phyloP scores from a whole-genome alignment of 352 stramenopile species.

The Phytopythium montanum region DNA sequence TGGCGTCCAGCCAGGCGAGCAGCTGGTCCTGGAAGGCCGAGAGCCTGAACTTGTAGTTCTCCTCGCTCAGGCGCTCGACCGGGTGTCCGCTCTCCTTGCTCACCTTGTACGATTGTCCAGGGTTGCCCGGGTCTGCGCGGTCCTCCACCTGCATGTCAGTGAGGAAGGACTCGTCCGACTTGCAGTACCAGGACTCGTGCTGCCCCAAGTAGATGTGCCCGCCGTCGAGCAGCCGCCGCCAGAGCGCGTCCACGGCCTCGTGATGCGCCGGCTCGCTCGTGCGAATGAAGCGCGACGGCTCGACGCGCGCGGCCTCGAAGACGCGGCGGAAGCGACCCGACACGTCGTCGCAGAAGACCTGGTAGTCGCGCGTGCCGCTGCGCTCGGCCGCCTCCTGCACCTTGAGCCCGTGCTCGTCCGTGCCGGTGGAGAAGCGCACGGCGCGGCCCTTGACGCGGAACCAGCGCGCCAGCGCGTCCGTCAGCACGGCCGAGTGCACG shows the following conservation, averaged over 20 bases:
- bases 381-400: conserved; percentile 94
- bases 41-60: conserved; percentile 99
- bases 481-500: conserved; percentile 95
- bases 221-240: conserved; percentile 87
- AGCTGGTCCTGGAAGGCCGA: conserved; percentile 92
- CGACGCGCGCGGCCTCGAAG: conserved; percentile 88
- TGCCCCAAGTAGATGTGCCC: conserved; percentile 96
- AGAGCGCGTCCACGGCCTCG: conserved; percentile 88
- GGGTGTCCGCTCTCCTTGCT: conserved; percentile 88
- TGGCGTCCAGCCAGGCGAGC: conserved; percentile 84
- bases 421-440: conserved; percentile 96
- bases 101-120: conserved; percentile 50
- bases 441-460: conserved; percentile 43
- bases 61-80: conserved; percentile 95
- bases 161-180: conserved; percentile 98
- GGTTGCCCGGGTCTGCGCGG: conserved; percentile 25
- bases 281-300: conserved; percentile 95
- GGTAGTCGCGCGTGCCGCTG: conserved; percentile 74
- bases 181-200: conserved; percentile 99
- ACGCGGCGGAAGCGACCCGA: conserved; percentile 89
- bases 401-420: conserved; percentile 97
- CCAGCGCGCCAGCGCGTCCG: conserved; percentile 83
- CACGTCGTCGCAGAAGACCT: conserved; percentile 91
- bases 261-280: conserved; percentile 95
- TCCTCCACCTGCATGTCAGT: conserved; percentile 96